Evolutionary conservation across 2,329 filamentous ascomycete species (phyloP).

Genomic region (Fusarium tricinctum): DNA sequence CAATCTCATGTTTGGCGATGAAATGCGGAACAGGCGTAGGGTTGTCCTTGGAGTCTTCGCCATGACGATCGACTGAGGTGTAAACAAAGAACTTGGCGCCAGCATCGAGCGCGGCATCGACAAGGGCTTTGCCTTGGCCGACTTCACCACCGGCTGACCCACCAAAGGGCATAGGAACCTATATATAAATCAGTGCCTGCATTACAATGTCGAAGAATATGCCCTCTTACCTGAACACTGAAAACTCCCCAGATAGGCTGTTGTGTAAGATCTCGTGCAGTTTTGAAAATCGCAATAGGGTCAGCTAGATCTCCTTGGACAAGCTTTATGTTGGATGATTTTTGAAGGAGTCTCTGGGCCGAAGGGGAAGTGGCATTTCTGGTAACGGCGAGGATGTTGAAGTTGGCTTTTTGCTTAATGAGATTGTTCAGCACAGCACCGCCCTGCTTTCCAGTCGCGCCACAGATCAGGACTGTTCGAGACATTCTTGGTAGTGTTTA

Average conservation of each 20-base stretch:
- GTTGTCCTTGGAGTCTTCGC: conserved; percentile 63
- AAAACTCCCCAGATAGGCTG: conserved; percentile 32
- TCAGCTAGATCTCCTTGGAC: conserved; percentile 71
- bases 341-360: conserved; percentile 62
- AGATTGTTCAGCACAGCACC: conserved; percentile 54
- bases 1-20: conserved; percentile 70
- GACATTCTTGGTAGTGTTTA: conserved; percentile 1
- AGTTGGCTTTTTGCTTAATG: conserved; percentile 52
- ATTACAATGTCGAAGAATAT: neutral
- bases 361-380: conserved; percentile 66
- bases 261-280: conserved; percentile 7
- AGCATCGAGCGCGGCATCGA: conserved; percentile 68
- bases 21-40: conserved; percentile 73
- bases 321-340: conserved; percentile 64
- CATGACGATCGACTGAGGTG: conserved; percentile 71
- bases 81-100: conserved; percentile 72
- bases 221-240: conserved; percentile 24
- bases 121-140: conserved; percentile 67
- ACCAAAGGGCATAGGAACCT: conserved; percentile 6
- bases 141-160: conserved; percentile 22
- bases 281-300: conserved; percentile 62
- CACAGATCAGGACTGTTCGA: conserved; percentile 52
- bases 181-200: neutral
- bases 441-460: conserved; percentile 58
- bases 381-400: conserved; percentile 71